Evolutionary conservation across 805 yeast genomes (phyloP).

Genomic region (Sugiyamaella qingdaonensis): DNA sequence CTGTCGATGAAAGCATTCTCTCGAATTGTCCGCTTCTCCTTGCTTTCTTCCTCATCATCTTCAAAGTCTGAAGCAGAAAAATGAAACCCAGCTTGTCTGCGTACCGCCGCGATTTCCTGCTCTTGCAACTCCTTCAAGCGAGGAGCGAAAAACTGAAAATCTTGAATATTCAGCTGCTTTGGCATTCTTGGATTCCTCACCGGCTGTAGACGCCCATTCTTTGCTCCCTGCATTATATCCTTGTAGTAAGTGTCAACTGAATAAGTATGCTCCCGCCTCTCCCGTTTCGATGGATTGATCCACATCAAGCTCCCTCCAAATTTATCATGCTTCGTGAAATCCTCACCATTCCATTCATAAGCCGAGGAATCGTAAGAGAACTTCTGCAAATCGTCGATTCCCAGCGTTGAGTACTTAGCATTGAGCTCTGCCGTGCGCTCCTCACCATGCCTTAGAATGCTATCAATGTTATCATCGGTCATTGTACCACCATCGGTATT

Average conservation of each 20-base stretch:
- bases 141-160: constrained; percentile 83
- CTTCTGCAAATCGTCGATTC: constrained; percentile 88
- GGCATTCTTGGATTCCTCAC: constrained; percentile 73
- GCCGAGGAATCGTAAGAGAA: constrained; percentile 80
- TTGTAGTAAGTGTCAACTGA: constrained; percentile 82
- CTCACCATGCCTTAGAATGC: constrained; percentile 73
- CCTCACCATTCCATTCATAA: constrained; percentile 92
- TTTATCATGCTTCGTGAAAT: constrained; percentile 52
- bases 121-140: constrained; percentile 70
- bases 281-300: constrained; percentile 75
- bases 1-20: constrained; percentile 67
- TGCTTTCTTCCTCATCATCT: constrained; percentile 41
- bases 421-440: constrained; percentile 75
- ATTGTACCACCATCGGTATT: constrained; percentile 24
- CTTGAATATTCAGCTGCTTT: constrained; percentile 71
- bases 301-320: constrained; percentile 44
- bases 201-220: constrained; percentile 34
- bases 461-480: constrained; percentile 52
- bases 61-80: constrained; percentile 52
- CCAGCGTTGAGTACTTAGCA: constrained; percentile 76
- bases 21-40: constrained; percentile 39
- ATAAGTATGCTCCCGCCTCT: constrained; percentile 54
- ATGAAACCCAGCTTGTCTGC: constrained; percentile 59
- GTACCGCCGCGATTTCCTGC: constrained; percentile 71
- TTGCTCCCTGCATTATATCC: constrained; percentile 67